Conservation (phyloP, 2,329 filamentous ascomycete species). For the Epichloe hybrida region DNA sequence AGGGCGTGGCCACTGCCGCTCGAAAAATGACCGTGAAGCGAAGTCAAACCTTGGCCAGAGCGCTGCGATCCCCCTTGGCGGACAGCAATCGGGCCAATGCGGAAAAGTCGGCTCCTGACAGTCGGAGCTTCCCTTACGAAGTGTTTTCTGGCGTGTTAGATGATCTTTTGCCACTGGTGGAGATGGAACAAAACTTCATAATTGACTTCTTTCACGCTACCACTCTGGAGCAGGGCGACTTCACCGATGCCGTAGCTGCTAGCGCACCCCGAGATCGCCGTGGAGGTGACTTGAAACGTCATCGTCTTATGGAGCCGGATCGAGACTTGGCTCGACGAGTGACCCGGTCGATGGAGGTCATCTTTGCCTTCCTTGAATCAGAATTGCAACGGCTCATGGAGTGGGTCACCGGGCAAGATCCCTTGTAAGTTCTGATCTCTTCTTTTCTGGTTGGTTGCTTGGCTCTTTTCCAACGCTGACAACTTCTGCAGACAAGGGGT, state of each 20-base stretch:
- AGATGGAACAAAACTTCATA: conserved; percentile 92
- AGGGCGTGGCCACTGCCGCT: conserved; percentile 61
- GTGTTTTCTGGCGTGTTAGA: conserved; percentile 69
- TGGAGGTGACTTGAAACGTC: conserved; percentile 58
- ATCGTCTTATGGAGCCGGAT: conserved; percentile 77
- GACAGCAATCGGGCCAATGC: conserved; percentile 37
- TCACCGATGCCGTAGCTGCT: conserved; percentile 62
- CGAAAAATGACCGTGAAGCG: conserved; percentile 88
- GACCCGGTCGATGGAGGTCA: conserved; percentile 74
- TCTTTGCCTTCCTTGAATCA: conserved; percentile 69
- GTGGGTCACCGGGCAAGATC: conserved; percentile 69
- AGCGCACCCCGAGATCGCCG: conserved; percentile 53
- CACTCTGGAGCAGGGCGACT: conserved; percentile 70
- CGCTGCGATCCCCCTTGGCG: conserved; percentile 52
- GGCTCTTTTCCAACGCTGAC: conserved; percentile 6
- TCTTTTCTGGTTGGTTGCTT: not conserved
- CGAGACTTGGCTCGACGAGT: conserved; percentile 73
- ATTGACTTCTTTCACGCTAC: conserved; percentile 94
- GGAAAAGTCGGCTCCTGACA: conserved; percentile 46
- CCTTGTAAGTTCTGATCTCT: conserved; percentile 49
- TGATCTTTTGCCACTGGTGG: conserved; percentile 68
- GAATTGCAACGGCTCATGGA: conserved; percentile 71
- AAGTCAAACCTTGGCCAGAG: conserved; percentile 72
- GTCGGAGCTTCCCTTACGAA: conserved; percentile 62
- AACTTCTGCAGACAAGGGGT: conserved; percentile 58